These are phyloP conservation scores for Aspergillus alliaceus DNA, from an alignment of 2,329 filamentous ascomycete species.

Conservation along the genomic window DNA sequence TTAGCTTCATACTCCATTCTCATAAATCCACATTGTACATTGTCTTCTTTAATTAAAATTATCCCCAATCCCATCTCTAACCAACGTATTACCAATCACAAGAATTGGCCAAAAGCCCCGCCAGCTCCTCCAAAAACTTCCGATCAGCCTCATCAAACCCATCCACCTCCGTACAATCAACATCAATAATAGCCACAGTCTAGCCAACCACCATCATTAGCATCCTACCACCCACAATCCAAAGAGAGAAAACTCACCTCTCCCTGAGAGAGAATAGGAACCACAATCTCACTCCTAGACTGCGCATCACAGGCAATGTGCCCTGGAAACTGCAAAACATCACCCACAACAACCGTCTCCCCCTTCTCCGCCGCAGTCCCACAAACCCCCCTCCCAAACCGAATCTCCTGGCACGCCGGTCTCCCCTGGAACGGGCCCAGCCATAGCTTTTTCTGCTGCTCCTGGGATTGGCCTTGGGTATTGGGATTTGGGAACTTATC, in stretches of 20 bases:
- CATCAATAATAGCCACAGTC: constrained; percentile 51
- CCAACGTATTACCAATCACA: constrained; percentile 50
- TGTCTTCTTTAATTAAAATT: too few species aligned
- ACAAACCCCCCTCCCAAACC: constrained; percentile 48
- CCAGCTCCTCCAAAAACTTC: constrained; percentile 43
- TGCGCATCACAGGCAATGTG: constrained; percentile 54
- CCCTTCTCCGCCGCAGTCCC: constrained; percentile 43
- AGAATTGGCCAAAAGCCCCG: constrained; percentile 37
- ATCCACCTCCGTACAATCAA: constrained; percentile 45
- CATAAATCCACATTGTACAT: too few species aligned
- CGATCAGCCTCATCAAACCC: constrained; percentile 49
- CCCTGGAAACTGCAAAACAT: constrained; percentile 46
- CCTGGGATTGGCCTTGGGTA: constrained; percentile 16
- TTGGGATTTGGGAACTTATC: constrained; percentile 41
- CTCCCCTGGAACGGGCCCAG: constrained; percentile 52
- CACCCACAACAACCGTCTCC: constrained; percentile 43
- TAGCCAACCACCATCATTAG: constrained; percentile 17
- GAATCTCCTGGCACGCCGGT: constrained; percentile 50
- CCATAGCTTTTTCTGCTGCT: constrained; percentile 35
- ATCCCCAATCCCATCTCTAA: too few species aligned
- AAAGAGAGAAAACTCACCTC: constrained; percentile 34
- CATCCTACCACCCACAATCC: not conserved
- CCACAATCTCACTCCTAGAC: constrained; percentile 50
- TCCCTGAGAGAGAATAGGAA: constrained; percentile 43
- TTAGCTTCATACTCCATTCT: too few species aligned